These are phyloP conservation scores for Penicillium fimorum DNA, from an alignment of 495 filamentous ascomycete genomes.

Conservation along the genomic window DNA sequence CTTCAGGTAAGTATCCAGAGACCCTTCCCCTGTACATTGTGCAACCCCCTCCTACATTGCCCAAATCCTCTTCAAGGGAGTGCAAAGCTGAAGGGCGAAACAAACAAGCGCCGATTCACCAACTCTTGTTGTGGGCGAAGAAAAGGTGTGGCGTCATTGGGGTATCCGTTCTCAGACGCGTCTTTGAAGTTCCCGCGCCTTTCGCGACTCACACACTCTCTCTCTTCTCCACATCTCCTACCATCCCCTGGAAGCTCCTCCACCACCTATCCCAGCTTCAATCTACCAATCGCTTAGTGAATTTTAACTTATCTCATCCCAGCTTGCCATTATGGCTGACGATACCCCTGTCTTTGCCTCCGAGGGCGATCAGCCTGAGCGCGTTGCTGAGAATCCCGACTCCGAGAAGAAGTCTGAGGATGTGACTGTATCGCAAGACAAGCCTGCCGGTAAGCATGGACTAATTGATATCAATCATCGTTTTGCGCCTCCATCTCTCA, in stretches of 20 bases:
- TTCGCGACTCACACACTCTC: constrained; percentile 32
- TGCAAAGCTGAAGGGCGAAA: background rate
- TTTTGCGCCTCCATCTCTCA: background rate
- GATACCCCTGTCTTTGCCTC: constrained; percentile 39
- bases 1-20: background rate
- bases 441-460: constrained; percentile 35
- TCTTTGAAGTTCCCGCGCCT: constrained; percentile 42
- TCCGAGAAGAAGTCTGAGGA: constrained; percentile 28
- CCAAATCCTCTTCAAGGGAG: background rate
- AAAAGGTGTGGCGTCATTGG: constrained; percentile 32
- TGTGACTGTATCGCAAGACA: constrained; percentile 32
- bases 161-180: constrained; percentile 28
- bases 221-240: constrained; percentile 44
- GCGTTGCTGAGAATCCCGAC: constrained; percentile 32
- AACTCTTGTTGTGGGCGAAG: background rate
- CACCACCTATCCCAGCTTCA: constrained; percentile 13
- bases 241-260: constrained; percentile 26
- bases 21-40: background rate
- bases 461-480: constrained; percentile 4
- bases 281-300: constrained; percentile 19
- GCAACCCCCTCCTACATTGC: background rate
- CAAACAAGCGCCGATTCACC: background rate
- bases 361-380: constrained; percentile 37
- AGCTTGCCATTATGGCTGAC: constrained; percentile 42
- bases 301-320: constrained; percentile 9